A percentile compares a stretch with the other conserved stretches of the same genome.
phyloP scores from a whole-genome alignment of 345 rosid genomes.

The Brassica nigra region DNA sequence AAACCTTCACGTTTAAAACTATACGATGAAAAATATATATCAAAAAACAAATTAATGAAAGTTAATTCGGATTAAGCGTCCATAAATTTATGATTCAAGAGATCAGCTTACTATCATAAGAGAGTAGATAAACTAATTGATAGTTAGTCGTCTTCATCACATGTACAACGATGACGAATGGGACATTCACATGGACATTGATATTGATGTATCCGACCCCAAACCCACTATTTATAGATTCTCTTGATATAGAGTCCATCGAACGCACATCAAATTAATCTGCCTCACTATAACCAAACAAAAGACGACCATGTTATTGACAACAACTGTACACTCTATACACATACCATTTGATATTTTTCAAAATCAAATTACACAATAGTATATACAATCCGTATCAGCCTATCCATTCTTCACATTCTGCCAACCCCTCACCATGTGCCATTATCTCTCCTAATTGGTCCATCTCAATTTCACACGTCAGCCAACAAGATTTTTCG shows the following conservation, averaged over 20 bases:
- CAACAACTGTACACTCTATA: conserved; percentile 28
- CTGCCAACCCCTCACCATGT: conserved; percentile 37
- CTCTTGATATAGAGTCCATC: conserved; percentile 32
- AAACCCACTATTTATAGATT: conserved; percentile 40
- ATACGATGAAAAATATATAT: neutral
- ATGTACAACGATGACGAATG: conserved; percentile 35
- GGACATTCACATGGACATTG: conserved; percentile 43
- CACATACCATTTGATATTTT: neutral
- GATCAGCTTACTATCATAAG: neutral
- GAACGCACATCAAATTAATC: conserved; percentile 23
- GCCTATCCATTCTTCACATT: conserved; percentile 39
- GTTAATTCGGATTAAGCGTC: neutral
- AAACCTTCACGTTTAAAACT: neutral
- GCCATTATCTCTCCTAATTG: conserved; percentile 17
- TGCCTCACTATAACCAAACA: conserved; percentile 41
- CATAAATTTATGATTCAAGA: neutral
- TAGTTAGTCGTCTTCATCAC: conserved; percentile 36
- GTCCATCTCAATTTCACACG: conserved; percentile 5
- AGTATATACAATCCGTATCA: conserved; percentile 2
- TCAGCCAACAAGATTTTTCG: conserved; percentile 35
- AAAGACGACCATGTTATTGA: conserved; percentile 43
- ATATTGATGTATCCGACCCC: conserved; percentile 32
- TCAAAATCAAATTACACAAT: neutral
- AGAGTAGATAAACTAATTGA: neutral
- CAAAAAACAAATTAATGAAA: neutral